Evolutionary conservation across 1,139 yeast species (phyloP), one percentile per base, ranked within the genome.

Genomic region (Scheffersomyces cryptocercus): DNA sequence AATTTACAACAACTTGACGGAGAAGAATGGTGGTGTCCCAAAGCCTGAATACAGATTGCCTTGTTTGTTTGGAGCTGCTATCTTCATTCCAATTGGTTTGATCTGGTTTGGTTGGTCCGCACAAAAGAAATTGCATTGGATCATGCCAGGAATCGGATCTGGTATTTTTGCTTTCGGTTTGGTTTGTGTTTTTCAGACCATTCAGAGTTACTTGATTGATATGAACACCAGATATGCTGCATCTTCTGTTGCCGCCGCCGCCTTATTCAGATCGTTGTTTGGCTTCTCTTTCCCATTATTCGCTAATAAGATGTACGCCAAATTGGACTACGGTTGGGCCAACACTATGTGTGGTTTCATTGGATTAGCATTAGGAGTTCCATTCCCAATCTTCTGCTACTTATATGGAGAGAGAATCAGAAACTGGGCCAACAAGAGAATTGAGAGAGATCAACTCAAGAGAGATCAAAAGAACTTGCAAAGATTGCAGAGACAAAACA

Each of bases 71-170:
- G 61, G 64, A 4, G 67, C 70, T 10, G 67, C 76, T 1, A 44
- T 65, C 7, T 54, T 68, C 34, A 65, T 73, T 35, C 76, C 78
- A 3, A 52, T 70, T 11, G 77, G 77, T 2, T 62, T 73, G 42
- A 51, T 73, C 15, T 71, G 76, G 76, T 73, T 69, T 49, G 79
- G 79, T 12, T 73, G 78, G 77, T 67, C 74, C 24, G 77, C 73
- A 3, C 59, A 72, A 51, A 56, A 60, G 46, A 58, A 67, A 44
- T 54, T 71, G 32, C 77, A 69, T 49, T 73, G 78, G 78, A 69
- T 73, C 29, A 70, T 71, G 75, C 77, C 78, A 1, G 69, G 73
- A 3, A 61, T 72, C 40, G 78, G 78, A 5, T 62, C 72, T 10
- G 75, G 63, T 1, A 63, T 73, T 8, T 73, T 71, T 63, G 75